Evolutionary conservation across 495 filamentous ascomycete genomes (phyloP), one percentile per base, ranked within the genome.

Genomic region (Cercophora samala): DNA sequence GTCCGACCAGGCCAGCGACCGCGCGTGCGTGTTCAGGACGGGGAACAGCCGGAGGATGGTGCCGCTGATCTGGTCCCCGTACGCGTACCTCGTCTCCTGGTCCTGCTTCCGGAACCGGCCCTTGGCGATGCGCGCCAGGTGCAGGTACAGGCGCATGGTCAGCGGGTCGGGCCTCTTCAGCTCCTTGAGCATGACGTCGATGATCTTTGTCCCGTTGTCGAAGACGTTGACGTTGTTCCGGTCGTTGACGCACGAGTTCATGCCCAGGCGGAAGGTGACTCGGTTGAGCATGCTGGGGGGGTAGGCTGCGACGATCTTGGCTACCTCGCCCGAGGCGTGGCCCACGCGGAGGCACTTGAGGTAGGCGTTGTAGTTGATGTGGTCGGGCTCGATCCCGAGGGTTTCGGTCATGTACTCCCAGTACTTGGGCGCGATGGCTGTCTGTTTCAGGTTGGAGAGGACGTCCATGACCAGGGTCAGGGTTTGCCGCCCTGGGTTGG

Each of bases 231-330:
- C 73, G 76, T 96, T 96, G 24, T 85, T 83, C 66, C 84, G 85
- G 78, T 97, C 91, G 53, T 89, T 81, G 21, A 81, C 78, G 73
- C 92, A 96, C 54, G 82, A 78, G 52, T 79, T 81, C 73, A 97
- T 84, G 29, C 88, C 92, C 51, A 92, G 85, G 60, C 87, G 86
- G 77, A 94, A 91, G 19, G 85, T 86, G 58, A 85, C 84, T 4
- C 75, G 68, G 19, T 74, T 76, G 21, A 83, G 63, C 26, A 79
- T 46, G 5, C 76, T 69, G 3, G 65, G 60, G 6, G 83, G 80
- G 74, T 87, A 82, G 0, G 84, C 73, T 6, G 76, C 73, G n/a
- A 96, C 68, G 4, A 88, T 66, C 1, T 81, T 74, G 52, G 87
- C 80, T 0, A 85, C 77, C 60, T 82, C 75, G 4, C 74, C 79